These are phyloP conservation scores for Hamamelis virginiana DNA, from an alignment of 164 flowering plant genomes.

Conservation along the genomic window DNA sequence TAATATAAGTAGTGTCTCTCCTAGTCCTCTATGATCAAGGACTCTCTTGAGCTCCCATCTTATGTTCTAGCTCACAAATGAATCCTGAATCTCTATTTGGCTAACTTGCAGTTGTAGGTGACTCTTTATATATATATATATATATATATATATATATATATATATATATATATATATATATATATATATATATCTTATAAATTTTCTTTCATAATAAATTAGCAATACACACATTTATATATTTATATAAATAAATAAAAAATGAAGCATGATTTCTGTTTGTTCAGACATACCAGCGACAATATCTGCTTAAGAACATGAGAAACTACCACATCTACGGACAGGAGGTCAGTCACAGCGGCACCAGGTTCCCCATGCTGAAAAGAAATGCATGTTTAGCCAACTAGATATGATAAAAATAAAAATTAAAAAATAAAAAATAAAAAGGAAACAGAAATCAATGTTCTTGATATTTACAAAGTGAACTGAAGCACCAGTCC, in stretches of 20 bases:
- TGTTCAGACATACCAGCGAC: conserved; percentile 44
- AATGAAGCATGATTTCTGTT: conserved; percentile 2
- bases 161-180: no score
- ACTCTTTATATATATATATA: no score
- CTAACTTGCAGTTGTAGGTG: no score
- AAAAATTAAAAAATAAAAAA: neutral
- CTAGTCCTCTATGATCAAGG: no score
- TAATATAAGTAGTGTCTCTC: no score
- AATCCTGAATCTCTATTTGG: no score
- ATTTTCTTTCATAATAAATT: no score
- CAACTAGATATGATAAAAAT: neutral
- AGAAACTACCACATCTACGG: conserved; percentile 81
- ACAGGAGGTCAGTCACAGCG: conserved; percentile 76
- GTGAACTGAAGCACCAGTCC: neutral
- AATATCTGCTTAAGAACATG: conserved; percentile 83
- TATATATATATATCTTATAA: no score
- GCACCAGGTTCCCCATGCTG: conserved; percentile 99
- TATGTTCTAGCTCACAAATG: no score
- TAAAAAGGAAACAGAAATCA: neutral
- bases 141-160: no score
- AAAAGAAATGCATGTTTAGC: conserved; percentile 16
- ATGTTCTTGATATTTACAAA: neutral
- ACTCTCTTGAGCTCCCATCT: no score
- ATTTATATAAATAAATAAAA: neutral
- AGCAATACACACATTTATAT: no score